phyloP scores from a whole-genome alignment of 2,329 filamentous ascomycete species.

The Colletotrichum lentis region DNA sequence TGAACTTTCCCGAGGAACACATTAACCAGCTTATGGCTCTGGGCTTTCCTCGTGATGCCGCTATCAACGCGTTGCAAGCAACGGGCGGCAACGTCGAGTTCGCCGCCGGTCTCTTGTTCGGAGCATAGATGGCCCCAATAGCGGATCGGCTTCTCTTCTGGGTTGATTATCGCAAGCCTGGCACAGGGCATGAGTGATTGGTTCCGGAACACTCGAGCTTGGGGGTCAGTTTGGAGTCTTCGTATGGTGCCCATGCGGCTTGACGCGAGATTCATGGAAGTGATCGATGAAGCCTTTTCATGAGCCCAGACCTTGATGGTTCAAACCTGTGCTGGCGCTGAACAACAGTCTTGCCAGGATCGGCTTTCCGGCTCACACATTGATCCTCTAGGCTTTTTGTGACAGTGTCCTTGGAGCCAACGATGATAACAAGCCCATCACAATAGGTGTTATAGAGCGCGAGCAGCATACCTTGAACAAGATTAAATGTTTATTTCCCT shows the following conservation, averaged over 20 bases:
- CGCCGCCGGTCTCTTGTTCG: conserved; percentile 82
- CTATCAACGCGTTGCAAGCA: conserved; percentile 81
- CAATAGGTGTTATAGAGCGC: neutral
- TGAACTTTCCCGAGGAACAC: conserved; percentile 66
- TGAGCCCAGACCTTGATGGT: neutral
- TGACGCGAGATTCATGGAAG: conserved; percentile 8
- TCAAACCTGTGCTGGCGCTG: neutral
- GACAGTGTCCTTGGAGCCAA: neutral
- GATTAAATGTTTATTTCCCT: neutral
- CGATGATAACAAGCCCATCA: neutral
- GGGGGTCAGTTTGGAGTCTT: conserved; percentile 24
- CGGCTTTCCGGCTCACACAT: neutral
- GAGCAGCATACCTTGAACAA: neutral
- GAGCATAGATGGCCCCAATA: conserved; percentile 46
- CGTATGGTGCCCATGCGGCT: conserved; percentile 4
- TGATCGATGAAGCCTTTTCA: conserved; percentile 13
- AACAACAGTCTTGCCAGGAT: neutral
- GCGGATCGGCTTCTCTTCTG: neutral
- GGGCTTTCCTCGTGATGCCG: conserved; percentile 79
- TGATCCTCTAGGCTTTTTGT: neutral
- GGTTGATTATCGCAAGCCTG: neutral
- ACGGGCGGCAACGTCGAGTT: conserved; percentile 86
- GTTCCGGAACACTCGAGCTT: neutral
- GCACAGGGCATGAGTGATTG: conserved; percentile 1
- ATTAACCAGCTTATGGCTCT: conserved; percentile 80